Percentiles rank a stretch among this genome's conserved stretches.
These are phyloP conservation scores for Drechslerella stenobrocha DNA, from an alignment of 2,329 filamentous ascomycete genomes.

Conservation along the genomic window DNA sequence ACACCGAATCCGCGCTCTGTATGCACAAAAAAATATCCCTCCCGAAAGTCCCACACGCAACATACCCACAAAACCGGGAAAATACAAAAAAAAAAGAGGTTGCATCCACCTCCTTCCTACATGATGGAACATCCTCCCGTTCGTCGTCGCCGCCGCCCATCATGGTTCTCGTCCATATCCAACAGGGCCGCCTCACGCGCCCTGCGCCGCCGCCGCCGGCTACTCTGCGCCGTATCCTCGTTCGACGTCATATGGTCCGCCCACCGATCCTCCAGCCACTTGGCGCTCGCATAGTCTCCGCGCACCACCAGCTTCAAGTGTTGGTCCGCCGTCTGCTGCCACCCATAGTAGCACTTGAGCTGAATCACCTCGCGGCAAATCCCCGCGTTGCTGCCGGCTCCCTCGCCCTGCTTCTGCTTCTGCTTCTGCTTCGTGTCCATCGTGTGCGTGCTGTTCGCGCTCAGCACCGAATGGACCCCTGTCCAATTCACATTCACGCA, in stretches of 20 bases:
- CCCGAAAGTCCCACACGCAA: background rate
- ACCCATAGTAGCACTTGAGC: slow-evolving; percentile 92
- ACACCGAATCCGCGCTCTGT: too few relatives aligned
- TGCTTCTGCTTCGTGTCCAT: slow-evolving; percentile 55
- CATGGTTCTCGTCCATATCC: slow-evolving; percentile 68
- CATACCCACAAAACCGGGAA: slow-evolving; percentile 3
- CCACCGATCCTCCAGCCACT: slow-evolving; percentile 85
- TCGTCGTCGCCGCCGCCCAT: slow-evolving; percentile 24
- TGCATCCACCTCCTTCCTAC: slow-evolving; percentile 10
- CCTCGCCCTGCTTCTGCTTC: slow-evolving; percentile 55
- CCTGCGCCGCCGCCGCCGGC: slow-evolving; percentile 69
- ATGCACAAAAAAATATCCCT: too few relatives aligned
- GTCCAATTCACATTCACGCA: slow-evolving; percentile 92
- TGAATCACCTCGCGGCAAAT: slow-evolving; percentile 76
- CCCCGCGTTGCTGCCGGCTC: slow-evolving; percentile 48
- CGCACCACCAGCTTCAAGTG: slow-evolving; percentile 82
- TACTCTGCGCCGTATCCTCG: slow-evolving; percentile 72
- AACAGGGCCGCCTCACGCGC: slow-evolving; percentile 79
- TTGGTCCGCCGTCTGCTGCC: slow-evolving; percentile 92
- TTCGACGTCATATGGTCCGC: slow-evolving; percentile 89
- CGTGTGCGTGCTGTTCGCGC: slow-evolving; percentile 75
- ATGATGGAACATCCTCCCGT: slow-evolving; percentile 41
- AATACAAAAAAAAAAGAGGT: too few relatives aligned
- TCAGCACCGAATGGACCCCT: slow-evolving; percentile 82
- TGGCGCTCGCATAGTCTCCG: slow-evolving; percentile 67